Base-by-base conservation (phyloP, 345 rosid genomes). In the Euphorbia pulcherrima region DNA sequence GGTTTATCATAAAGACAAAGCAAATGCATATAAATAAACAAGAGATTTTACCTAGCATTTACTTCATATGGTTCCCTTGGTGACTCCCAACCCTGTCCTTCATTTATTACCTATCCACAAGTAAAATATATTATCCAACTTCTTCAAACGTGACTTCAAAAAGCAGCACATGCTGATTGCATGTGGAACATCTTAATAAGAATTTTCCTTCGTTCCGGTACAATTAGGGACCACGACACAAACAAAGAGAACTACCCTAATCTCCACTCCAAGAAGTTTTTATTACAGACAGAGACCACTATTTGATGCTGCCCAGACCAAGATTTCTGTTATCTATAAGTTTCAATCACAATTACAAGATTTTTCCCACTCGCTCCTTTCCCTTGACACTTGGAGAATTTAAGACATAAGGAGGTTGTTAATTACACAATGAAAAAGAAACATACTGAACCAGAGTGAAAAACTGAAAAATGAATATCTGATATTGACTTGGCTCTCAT, bases 21-120 rank as follows among this genome's bases (percentile, higher is more conserved):
- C 56, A 40, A 52, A 27, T 12, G 37, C 14, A 27, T 41, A 27
- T 41, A 48, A 72, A 75, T 59, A 57, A 75, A 52, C 35, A 58
- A 47, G 26, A 52, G 3, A 20, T 9, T 21, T 40, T 40, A 94
- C 99, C 97, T 71, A 69, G 88, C 93, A 78, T 83, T 84, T 26
- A 89, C 88, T 89, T 94, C 96, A 79, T 89, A 94, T 39, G 96
- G 96, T 74, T 84, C 89, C 81, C 96, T 83, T 48, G 99, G 99
- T 56, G 96, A 71, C 76, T 94, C 96, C 97, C 97, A 94, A 24
- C 99, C 95, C 77, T 89, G 82, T 2, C 99, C 99, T 72, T 94
- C 99, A 23, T 78, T 70, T 65, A 87, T 20, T 60, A 92, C 85
- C 97, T 92, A 71, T 68, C 54, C 80, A 82, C 21, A 50, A 2